Conservation (phyloP, 2,329 filamentous ascomycete genomes). For the Aspergillus luchuensis region DNA sequence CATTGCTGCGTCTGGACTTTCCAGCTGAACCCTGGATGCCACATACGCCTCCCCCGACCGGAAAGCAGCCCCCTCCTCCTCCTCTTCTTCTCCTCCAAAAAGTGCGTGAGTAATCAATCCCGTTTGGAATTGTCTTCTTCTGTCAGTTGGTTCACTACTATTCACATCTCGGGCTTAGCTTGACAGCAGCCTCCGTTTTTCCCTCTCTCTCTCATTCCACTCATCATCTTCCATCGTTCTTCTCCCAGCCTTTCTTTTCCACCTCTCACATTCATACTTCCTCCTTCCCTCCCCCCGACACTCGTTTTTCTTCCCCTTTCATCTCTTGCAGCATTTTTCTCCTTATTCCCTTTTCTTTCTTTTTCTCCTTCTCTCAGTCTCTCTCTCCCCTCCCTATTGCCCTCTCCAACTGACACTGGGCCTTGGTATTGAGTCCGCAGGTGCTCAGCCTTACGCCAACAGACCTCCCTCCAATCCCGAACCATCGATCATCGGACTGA, state of each 20-base stretch:
- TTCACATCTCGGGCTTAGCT: background rate
- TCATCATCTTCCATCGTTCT: background rate
- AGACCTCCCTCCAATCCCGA: slow-evolving; percentile 5
- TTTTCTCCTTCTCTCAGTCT: background rate
- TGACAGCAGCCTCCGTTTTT: slow-evolving; percentile 1
- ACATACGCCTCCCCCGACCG: background rate
- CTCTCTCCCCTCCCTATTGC: background rate
- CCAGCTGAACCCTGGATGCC: slow-evolving; percentile 4
- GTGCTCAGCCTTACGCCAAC: slow-evolving; percentile 22
- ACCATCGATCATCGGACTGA: slow-evolving; percentile 23
- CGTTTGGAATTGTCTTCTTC: background rate
- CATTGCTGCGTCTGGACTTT: slow-evolving; percentile 1
- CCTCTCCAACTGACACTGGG: slow-evolving; percentile 3
- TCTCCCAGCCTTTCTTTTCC: slow-evolving; percentile 3
- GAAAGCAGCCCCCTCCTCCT: too few species aligned
- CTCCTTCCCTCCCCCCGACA: background rate
- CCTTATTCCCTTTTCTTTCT: slow-evolving; percentile 1
- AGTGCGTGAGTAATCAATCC: slow-evolving; percentile 4
- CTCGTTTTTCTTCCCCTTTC: slow-evolving; percentile 6
- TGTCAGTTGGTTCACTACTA: background rate
- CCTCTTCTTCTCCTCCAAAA: background rate
- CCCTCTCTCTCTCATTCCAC: background rate
- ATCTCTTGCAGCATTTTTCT: background rate
- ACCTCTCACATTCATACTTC: slow-evolving; percentile 8
- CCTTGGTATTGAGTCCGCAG: slow-evolving; percentile 12